These are phyloP conservation scores for Phylloporus rhodoxanthus DNA, from an alignment of 768 basidiomycete species.

Conservation along the genomic window DNA sequence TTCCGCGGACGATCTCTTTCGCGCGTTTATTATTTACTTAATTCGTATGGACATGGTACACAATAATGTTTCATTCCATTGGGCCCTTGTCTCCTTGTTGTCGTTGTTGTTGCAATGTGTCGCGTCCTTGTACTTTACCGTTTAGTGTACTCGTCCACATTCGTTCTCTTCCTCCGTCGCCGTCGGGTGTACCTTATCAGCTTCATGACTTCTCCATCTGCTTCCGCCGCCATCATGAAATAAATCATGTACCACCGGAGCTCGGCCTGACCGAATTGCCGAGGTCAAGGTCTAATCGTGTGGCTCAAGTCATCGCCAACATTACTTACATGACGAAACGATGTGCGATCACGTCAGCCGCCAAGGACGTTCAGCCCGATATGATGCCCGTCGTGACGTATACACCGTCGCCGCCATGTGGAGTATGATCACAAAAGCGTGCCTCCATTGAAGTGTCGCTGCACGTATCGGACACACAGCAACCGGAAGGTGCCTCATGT, in stretches of 20 bases:
- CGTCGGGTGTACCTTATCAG: neutral
- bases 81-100: neutral
- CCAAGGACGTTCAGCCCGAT: too few species aligned
- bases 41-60: constrained; percentile 7
- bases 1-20: constrained; percentile 7
- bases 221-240: neutral
- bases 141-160: neutral
- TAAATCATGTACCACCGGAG: neutral
- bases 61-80: constrained; percentile 8
- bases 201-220: neutral
- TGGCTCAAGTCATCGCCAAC: too few species aligned
- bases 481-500: neutral
- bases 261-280: neutral
- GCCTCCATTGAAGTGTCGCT: too few species aligned
- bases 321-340: too few species aligned
- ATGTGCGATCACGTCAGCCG: too few species aligned
- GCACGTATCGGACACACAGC: too few species aligned
- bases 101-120: neutral
- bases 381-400: too few species aligned
- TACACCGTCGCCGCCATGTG: too few species aligned
- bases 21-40: constrained; percentile 1
- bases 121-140: neutral
- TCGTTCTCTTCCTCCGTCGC: neutral
- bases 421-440: too few species aligned
- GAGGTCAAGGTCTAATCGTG: neutral